Evolutionary conservation across 2,329 filamentous ascomycete species (phyloP).

Genomic region (Penicillium sp.): DNA sequence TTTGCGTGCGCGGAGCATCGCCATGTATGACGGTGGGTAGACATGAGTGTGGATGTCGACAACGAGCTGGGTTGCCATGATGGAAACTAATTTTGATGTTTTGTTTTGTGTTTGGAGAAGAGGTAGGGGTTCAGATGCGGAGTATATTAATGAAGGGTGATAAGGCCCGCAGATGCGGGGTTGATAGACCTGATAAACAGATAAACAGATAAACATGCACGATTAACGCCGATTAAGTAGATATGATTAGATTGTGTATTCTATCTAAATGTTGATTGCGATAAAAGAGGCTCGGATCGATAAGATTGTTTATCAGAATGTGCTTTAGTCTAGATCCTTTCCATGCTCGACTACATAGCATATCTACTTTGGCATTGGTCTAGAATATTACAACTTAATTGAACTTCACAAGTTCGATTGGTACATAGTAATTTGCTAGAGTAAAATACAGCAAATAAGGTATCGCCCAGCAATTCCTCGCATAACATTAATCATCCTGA

Average conservation of each 20-base stretch:
- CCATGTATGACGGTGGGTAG: slow-evolving; percentile 61
- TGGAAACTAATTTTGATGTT: not conserved
- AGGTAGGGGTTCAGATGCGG: not conserved
- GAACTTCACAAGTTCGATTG: not conserved
- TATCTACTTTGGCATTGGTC: not conserved
- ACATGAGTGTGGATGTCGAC: slow-evolving; percentile 66
- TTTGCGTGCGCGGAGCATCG: slow-evolving; percentile 55
- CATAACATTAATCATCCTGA: not conserved
- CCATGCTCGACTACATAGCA: too few species aligned
- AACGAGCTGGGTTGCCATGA: slow-evolving; percentile 40
- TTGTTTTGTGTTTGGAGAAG: not conserved
- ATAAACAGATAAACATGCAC: not conserved
- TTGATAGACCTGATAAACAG: not conserved
- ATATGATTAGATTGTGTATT: not conserved
- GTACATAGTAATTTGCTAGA: not conserved
- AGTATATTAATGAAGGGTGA: slow-evolving; percentile 5
- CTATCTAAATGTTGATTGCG: not conserved
- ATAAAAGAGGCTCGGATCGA: not conserved
- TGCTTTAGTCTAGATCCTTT: not conserved
- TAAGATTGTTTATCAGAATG: not conserved
- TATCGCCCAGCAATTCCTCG: not conserved
- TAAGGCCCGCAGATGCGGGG: slow-evolving; percentile 9
- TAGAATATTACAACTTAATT: not conserved
- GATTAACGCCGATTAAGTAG: not conserved
- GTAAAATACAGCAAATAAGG: not conserved